Evolutionary conservation across 2,329 filamentous ascomycete genomes (phyloP).

Genomic region (Fusarium azukiicola): DNA sequence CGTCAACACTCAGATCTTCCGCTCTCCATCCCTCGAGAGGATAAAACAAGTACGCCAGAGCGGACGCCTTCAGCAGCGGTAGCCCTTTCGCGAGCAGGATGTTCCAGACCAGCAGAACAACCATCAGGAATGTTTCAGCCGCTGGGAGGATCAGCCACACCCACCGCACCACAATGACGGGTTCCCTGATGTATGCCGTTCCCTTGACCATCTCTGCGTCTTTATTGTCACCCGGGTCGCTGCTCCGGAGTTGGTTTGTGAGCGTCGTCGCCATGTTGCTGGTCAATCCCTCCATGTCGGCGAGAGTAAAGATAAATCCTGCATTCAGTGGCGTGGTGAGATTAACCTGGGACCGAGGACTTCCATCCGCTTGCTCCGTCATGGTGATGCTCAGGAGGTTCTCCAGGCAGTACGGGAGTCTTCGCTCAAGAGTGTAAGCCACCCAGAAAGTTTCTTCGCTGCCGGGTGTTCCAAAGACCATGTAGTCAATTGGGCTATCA

Average conservation of each 20-base stretch:
- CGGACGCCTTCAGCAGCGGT: not conserved
- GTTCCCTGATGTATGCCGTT: not conserved
- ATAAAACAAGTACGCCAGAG: not conserved
- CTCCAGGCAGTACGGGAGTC: not conserved
- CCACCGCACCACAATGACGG: not conserved
- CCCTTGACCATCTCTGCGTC: not conserved
- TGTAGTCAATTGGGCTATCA: not conserved
- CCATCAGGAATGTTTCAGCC: not conserved
- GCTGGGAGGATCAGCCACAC: not conserved
- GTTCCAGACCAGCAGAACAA: not conserved
- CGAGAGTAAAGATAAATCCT: not conserved
- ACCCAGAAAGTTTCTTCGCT: not conserved
- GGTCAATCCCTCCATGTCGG: not conserved
- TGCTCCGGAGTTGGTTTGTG: not conserved
- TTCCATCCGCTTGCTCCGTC: conserved; percentile 3
- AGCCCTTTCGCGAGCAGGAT: not conserved
- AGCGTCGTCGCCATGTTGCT: not conserved
- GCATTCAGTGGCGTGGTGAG: not conserved
- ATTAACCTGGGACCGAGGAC: not conserved
- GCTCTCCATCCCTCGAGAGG: conserved; percentile 1
- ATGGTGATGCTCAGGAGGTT: not conserved
- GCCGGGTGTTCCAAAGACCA: not conserved
- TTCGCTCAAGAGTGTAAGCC: not conserved
- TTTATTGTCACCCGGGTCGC: not conserved
- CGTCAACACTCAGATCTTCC: not conserved